phyloP scores from a whole-genome alignment of 208 protist species.

The Crithidia brevicula region DNA sequence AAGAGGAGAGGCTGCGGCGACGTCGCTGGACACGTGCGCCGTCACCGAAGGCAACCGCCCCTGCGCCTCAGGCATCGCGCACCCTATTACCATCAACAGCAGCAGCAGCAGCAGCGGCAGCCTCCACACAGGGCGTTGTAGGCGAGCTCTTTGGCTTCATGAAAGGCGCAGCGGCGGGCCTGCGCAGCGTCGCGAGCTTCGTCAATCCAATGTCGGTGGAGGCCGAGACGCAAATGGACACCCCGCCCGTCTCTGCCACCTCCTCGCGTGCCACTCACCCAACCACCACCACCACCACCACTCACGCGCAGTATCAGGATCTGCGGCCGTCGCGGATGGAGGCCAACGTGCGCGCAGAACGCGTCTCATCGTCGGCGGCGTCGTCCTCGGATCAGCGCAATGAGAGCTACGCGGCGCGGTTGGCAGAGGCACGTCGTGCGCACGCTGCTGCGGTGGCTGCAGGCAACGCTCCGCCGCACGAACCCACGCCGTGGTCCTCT shows the following conservation, averaged over 20 bases:
- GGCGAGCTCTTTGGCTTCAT: slow-evolving; percentile 13
- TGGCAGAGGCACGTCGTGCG: slow-evolving; percentile 19
- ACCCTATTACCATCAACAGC: not conserved
- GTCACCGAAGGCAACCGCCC: not conserved
- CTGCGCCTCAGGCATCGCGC: not conserved
- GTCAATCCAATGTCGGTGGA: not conserved
- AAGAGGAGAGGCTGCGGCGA: slow-evolving; percentile 18
- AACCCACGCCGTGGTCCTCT: slow-evolving; percentile 18
- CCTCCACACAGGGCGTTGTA: not conserved
- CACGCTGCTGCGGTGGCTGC: not conserved
- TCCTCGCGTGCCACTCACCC: too few relatives aligned
- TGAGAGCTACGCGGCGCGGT: slow-evolving; percentile 22
- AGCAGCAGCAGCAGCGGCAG: slow-evolving; percentile 1
- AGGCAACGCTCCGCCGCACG: not conserved
- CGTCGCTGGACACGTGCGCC: slow-evolving; percentile 17
- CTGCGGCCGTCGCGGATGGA: slow-evolving; percentile 22
- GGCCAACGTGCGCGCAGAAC: not conserved
- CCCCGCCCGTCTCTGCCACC: too few relatives aligned
- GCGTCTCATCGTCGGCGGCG: not conserved
- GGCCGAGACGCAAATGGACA: slow-evolving; percentile 6
- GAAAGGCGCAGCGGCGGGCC: not conserved
- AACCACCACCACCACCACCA: not conserved
- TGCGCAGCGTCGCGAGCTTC: slow-evolving; percentile 2
- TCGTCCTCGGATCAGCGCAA: not conserved
- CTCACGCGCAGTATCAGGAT: slow-evolving; percentile 8